Base-by-base conservation (phyloP, 1,139 yeast genomes). In the Hyphopichia wangnamkhiaoensis region DNA sequence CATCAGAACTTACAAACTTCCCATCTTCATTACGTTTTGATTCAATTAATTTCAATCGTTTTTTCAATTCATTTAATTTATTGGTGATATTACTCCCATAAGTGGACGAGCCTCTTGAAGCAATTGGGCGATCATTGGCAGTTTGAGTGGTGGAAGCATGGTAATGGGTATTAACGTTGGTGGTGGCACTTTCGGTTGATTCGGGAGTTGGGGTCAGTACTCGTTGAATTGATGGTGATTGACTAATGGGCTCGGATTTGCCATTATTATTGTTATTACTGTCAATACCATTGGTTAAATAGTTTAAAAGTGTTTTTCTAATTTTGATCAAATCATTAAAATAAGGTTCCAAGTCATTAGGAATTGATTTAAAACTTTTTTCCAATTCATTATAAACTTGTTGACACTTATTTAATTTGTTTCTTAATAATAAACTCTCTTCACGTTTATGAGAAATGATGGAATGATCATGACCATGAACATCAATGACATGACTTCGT, bases 361-460 rank as follows among this genome's bases (percentile, higher is more conserved):
- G 87, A 34, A 82, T 70, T 41, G 76, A 71, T 41, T 76, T 75
- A 46, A 84, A 76, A 44, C 76, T 76, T 35, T 54, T 58, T 50
- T 75, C 80, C 45, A 84, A 73, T 35, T 68, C 68, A 23, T 68
- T 55, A 53, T 78, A 82, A 43, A 80, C 79, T 26, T 68, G 66
- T 34, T 74, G 59, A 56, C 90, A 83, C 50, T 76, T 76, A 45
- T 72, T 67, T 51, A 83, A 69, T 58, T 85, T 85, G 40, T 69
- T 72, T 42, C 82, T 69, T 42, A 85, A 65, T 41, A 84, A 58
- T 32, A 72, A 61, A 39, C 74, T 75, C 54, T 85, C 91, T 48
- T 80, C 84, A 31, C 67, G 68, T 49, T 69, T 67, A 50, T 67
- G 73, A 37, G 52, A 49, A 32, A 43, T 44, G 15, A 35, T n/a